These are phyloP conservation scores for Theileria annulata DNA, from an alignment of 169 alveolate species.

Conservation along the genomic window DNA sequence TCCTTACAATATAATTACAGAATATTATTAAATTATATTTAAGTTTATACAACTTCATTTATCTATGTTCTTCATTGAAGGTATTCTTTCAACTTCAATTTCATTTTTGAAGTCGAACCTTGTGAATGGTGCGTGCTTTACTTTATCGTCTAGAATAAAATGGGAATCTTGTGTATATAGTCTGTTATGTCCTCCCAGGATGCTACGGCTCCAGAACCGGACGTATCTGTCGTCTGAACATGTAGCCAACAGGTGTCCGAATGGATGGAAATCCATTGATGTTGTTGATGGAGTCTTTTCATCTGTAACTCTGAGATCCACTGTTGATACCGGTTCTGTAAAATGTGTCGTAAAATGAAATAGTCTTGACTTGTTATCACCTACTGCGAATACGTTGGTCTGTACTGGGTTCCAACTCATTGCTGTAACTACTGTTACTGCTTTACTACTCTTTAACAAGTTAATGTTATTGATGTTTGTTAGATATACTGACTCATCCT, in stretches of 20 bases:
- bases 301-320: constrained; percentile 56
- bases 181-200: constrained; percentile 67
- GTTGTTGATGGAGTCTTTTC: constrained; percentile 72
- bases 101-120: constrained; percentile 58
- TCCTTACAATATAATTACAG: no score
- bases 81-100: constrained; percentile 67
- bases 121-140: constrained; percentile 60
- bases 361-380: constrained; percentile 76
- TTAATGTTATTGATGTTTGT: constrained; percentile 33
- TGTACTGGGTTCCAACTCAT: constrained; percentile 84
- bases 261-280: constrained; percentile 85
- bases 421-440: constrained; percentile 66
- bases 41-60: neutral
- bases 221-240: constrained; percentile 81
- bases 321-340: constrained; percentile 58
- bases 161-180: constrained; percentile 60
- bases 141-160: constrained; percentile 47
- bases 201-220: constrained; percentile 78
- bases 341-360: constrained; percentile 73
- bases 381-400: constrained; percentile 75
- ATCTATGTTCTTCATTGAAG: constrained; percentile 27
- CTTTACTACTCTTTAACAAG: constrained; percentile 25
- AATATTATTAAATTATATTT: neutral
- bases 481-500: constrained; percentile 19
- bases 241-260: constrained; percentile 86